phyloP scores from a whole-genome alignment of 768 basidiomycete species.

The Pulveroboletus sp. region DNA sequence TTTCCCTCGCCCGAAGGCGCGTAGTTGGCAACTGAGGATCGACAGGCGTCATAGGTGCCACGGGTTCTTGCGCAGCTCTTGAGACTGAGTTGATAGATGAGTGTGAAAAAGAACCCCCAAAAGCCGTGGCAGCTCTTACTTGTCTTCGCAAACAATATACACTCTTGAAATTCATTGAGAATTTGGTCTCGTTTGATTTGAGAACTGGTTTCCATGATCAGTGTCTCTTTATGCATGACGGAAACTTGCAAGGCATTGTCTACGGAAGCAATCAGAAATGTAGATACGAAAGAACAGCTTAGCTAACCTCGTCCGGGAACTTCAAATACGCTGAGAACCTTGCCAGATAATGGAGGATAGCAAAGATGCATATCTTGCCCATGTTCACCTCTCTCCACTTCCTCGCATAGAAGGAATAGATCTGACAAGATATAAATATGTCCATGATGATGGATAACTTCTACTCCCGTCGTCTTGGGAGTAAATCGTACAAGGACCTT shows the following conservation, averaged over 20 bases:
- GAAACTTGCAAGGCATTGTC: slow-evolving; percentile 73
- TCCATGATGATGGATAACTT: slow-evolving; percentile 72
- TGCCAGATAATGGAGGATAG: slow-evolving; percentile 94
- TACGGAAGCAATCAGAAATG: slow-evolving; percentile 32
- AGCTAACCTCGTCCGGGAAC: slow-evolving; percentile 57
- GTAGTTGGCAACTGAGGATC: slow-evolving; percentile 28
- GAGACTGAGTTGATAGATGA: slow-evolving; percentile 40
- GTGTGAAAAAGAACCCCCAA: neutral
- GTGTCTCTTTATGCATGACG: slow-evolving; percentile 85
- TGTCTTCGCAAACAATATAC: slow-evolving; percentile 75
- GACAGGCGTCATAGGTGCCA: slow-evolving; percentile 63
- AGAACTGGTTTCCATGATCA: slow-evolving; percentile 65
- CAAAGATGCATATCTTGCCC: slow-evolving; percentile 87
- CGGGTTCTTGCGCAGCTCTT: slow-evolving; percentile 57
- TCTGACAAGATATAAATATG: slow-evolving; percentile 91
- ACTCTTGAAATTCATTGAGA: slow-evolving; percentile 72
- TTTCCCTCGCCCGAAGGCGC: slow-evolving; percentile 7
- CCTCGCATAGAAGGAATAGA: slow-evolving; percentile 86
- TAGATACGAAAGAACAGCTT: neutral
- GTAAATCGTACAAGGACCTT: slow-evolving; percentile 76
- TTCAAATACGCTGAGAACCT: slow-evolving; percentile 76
- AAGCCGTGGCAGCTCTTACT: slow-evolving; percentile 44
- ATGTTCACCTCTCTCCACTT: slow-evolving; percentile 67
- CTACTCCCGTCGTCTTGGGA: slow-evolving; percentile 69
- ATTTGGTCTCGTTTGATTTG: slow-evolving; percentile 58